Evolutionary conservation across 306 rosid genomes (phyloP).

Genomic region (Benincasa hispida): DNA sequence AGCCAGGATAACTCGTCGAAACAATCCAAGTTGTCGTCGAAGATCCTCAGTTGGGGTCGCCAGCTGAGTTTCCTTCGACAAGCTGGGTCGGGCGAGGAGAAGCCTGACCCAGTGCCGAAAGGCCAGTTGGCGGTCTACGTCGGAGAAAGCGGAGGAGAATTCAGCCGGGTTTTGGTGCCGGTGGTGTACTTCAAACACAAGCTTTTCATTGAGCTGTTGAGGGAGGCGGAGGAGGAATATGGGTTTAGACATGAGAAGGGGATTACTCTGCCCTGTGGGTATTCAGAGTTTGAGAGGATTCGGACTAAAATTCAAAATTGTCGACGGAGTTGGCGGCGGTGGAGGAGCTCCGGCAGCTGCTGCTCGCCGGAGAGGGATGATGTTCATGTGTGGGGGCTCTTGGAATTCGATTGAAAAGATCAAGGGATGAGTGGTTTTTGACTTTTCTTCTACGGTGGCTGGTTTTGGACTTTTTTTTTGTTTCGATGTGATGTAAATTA

Average conservation of each 20-base stretch:
- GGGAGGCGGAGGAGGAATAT: slow-evolving; percentile 56
- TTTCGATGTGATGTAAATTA: neutral
- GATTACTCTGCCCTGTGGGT: slow-evolving; percentile 67
- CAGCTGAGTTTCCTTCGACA: slow-evolving; percentile 14
- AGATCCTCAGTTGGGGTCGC: slow-evolving; percentile 45
- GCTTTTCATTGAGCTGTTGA: slow-evolving; percentile 49
- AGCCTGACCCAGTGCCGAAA: slow-evolving; percentile 42
- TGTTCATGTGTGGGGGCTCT: neutral
- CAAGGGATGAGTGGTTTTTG: neutral
- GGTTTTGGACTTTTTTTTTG: neutral
- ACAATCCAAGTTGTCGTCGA: slow-evolving; percentile 11
- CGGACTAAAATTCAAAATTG: slow-evolving; percentile 44
- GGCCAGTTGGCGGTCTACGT: slow-evolving; percentile 86
- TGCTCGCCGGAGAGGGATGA: neutral
- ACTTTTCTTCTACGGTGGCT: neutral
- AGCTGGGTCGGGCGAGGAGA: slow-evolving; percentile 15
- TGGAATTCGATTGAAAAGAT: neutral
- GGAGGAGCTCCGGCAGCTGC: slow-evolving; percentile 3
- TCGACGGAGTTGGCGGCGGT: slow-evolving; percentile 18
- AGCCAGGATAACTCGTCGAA: neutral
- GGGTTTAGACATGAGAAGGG: slow-evolving; percentile 74
- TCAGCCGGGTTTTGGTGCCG: slow-evolving; percentile 64
- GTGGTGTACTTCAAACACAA: slow-evolving; percentile 84
- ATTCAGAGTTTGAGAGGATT: slow-evolving; percentile 61
- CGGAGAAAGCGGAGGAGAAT: slow-evolving; percentile 57